Base-by-base conservation (phyloP, 1,139 yeast genomes). In the Yamadazyma kanchanaburiensis region DNA sequence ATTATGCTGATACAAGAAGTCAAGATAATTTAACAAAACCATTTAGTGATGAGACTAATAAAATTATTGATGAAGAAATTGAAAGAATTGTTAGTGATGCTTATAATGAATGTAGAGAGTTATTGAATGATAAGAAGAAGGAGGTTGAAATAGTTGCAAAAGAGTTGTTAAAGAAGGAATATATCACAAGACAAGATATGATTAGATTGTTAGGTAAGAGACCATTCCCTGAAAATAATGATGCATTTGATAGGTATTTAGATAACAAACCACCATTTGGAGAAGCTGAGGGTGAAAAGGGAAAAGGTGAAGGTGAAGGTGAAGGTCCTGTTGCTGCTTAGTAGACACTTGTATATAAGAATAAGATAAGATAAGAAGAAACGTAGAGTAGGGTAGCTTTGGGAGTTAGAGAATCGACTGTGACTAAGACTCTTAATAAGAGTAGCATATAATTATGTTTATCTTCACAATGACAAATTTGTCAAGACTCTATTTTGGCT, bases 111-210 rank as follows among this genome's bases (percentile, higher is more conserved):
- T 91, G 98, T 60, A 71, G 65, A 32, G 58, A 64, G 12, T 66
- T 94, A 30, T 68, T 94, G 47, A 66, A 58, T n/a, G 86, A 82
- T 40, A 85, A 84, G 56, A 55, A 77, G 15, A 71, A 67, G 4
- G 87, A 83, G 43, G 94, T 94, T 15, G 89, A 77, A 46, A 64
- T 75, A 38, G 95, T 94, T 31, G 99, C 98, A 1, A 78, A 87
- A 57, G 88, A 84, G 49, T 67, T 94, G 38, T 66, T 89, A 45
- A 64, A 68, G 37, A 89, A 88, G 55, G 97, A 89, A 54, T 91
- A 84, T 22, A 74, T 89, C 26, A 84, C 94, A 2, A 76, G 96
- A 55, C 91, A 84, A 43, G 97, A 89, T 55, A 86, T 89, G 91
- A 78, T 87, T 38, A 68, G 88, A 41, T 58, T 89, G 31, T 68